Base-by-base conservation (phyloP, 768 basidiomycete species). In the Xerocomus brunneocitrinus region DNA sequence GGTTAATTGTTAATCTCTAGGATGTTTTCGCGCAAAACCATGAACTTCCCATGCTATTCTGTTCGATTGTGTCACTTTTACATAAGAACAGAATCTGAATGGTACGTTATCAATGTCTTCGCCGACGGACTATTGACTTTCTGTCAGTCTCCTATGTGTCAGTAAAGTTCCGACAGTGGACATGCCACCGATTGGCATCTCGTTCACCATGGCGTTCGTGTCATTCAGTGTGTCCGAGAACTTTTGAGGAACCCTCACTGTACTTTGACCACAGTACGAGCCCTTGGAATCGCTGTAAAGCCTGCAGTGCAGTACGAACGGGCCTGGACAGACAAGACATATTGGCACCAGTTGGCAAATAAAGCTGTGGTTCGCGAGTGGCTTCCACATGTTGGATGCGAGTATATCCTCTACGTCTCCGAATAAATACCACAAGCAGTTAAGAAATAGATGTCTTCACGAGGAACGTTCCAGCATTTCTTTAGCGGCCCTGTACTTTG, bases 171-270 rank as follows among this genome's bases (percentile, higher is more conserved):
- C 8, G 79, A 87, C 42, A 71, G 84, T 48, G 90, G 90, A 0
- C 82, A 87, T 60, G 81, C 83, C 4, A 90, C 89, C 1, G 86
- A 91, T 57, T 91, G 85, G 83, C 91, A 93, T 66, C 68, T 91
- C 4, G 87, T 90, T 16, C 88, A 92, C 63, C 75, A 89, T 32
- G 87, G 87, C 1, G 81, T 81, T 56, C 60, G 67, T 67, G 30
- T 25, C 4, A 5, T 45, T 45, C 8, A 41, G 10, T 19, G 19
- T 19, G 19, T 19, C 19, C 40, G 90, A 46, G 84, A 85, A 61
- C 70, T 90, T 8, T 61, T 91, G 52, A 72, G 85, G 40, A 76
- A 81, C 59, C 83, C 84, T 16, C 82, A 87, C 61, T 89, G 84
- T 79, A 72, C 79, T 3, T 61, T 89, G 19, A 58, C 19, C 19